phyloP scores from a whole-genome alignment of 768 basidiomycete species.

The Boletus rex-veris region DNA sequence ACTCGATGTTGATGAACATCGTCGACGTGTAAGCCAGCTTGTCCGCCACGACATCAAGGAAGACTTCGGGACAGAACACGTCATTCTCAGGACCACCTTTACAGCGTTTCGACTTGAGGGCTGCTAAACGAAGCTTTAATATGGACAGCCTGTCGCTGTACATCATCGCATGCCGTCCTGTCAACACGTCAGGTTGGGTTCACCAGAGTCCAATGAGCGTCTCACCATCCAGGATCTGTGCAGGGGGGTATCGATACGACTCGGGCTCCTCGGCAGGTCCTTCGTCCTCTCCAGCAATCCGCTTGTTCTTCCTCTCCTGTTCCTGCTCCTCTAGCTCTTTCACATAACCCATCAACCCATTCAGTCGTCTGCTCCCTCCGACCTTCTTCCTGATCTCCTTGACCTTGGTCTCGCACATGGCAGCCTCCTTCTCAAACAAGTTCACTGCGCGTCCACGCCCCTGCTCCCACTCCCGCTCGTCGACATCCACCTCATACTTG shows the following conservation, averaged over 20 bases:
- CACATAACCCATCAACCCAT: constrained; percentile 75
- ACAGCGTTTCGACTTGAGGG: constrained; percentile 88
- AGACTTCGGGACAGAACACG: constrained; percentile 92
- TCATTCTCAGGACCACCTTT: constrained; percentile 83
- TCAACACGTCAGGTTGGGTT: constrained; percentile 3
- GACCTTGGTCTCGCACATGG: constrained; percentile 82
- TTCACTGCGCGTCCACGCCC: constrained; percentile 74
- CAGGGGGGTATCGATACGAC: constrained; percentile 88
- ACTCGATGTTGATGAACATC: constrained; percentile 98
- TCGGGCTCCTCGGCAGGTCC: constrained; percentile 47
- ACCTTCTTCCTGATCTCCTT: constrained; percentile 84
- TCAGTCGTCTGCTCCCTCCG: constrained; percentile 80
- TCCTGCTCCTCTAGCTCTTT: constrained; percentile 76
- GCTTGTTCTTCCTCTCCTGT: constrained; percentile 54
- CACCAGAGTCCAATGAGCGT: background rate
- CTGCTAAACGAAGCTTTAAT: constrained; percentile 80
- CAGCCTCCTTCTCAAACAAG: constrained; percentile 80
- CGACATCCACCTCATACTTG: constrained; percentile 98
- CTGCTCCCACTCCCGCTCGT: constrained; percentile 85
- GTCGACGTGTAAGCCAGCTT: constrained; percentile 94
- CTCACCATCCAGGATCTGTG: constrained; percentile 88
- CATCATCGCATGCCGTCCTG: constrained; percentile 90
- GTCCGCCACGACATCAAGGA: constrained; percentile 94
- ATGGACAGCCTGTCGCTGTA: constrained; percentile 78
- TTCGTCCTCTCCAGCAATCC: constrained; percentile 41